Evolutionary conservation across 768 basidiomycete species (phyloP).

Genomic region (Lactarius tabidus): DNA sequence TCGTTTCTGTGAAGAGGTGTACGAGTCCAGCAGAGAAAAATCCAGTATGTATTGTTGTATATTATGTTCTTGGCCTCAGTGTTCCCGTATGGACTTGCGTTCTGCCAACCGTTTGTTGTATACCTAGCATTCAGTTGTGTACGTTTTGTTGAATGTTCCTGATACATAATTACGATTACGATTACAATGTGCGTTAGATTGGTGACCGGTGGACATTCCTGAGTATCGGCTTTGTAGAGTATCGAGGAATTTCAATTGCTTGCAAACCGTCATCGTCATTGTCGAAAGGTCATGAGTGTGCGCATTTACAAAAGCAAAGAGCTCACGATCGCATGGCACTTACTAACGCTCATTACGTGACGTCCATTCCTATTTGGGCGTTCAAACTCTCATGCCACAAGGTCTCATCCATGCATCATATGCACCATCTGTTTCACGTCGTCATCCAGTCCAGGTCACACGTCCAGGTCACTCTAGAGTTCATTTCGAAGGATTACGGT

Average conservation of each 20-base stretch:
- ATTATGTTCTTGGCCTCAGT: not conserved
- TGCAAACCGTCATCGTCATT: no score
- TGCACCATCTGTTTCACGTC: not conserved
- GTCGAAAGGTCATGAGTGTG: no score
- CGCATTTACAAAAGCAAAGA: no score
- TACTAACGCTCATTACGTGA: no score
- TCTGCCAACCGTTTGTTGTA: not conserved
- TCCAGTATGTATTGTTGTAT: not conserved
- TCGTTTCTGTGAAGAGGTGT: not conserved
- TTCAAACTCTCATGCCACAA: not conserved
- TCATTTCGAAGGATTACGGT: not conserved
- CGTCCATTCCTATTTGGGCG: not conserved
- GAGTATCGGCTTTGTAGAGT: no score
- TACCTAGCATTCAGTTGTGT: not conserved
- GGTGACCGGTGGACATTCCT: no score
- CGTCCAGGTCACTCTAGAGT: not conserved
- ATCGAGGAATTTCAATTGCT: no score
- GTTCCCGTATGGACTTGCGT: not conserved
- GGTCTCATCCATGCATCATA: no score
- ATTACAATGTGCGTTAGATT: no score
- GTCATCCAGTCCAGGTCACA: no score
- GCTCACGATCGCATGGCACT: no score
- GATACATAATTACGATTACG: not conserved
- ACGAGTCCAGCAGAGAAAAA: not conserved
- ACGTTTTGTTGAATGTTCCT: not conserved